phyloP scores from a whole-genome alignment of 257 asterid species.

The Salvia rosmarinus region DNA sequence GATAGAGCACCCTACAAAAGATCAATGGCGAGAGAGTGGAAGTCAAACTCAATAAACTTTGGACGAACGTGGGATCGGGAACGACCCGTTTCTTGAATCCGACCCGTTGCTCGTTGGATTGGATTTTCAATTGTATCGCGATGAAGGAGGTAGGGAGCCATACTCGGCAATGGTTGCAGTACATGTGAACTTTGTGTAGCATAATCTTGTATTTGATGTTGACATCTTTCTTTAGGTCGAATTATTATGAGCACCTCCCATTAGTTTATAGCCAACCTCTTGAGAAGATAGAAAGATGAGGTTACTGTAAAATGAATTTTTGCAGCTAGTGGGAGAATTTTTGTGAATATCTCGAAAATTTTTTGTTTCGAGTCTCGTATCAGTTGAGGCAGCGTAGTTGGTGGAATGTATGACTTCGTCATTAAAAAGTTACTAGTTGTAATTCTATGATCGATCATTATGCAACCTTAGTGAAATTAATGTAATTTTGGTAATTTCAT shows the following conservation, averaged over 20 bases:
- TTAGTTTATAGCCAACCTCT: not conserved
- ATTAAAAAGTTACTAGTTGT: too few relatives aligned
- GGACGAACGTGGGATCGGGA: constrained; percentile 35
- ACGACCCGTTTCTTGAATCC: constrained; percentile 21
- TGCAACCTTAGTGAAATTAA: too few relatives aligned
- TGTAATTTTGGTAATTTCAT: too few relatives aligned
- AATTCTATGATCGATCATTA: too few relatives aligned
- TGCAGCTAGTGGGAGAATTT: not conserved
- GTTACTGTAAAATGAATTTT: not conserved
- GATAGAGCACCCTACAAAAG: constrained; percentile 22
- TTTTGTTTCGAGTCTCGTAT: too few relatives aligned
- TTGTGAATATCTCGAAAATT: not conserved
- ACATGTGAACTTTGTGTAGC: not conserved
- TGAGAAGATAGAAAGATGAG: not conserved
- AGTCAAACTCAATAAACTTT: constrained; percentile 9
- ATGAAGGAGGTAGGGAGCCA: not conserved
- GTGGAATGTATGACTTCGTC: not conserved
- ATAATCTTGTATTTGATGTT: not conserved
- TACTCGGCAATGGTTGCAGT: constrained; percentile 1
- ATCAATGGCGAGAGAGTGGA: constrained; percentile 28
- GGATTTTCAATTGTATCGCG: not conserved
- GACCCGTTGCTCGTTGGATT: not conserved
- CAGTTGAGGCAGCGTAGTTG: not conserved
- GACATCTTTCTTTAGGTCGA: not conserved
- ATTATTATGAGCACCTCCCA: not conserved